phyloP scores from a whole-genome alignment of 306 rosid species.

The Glycyrrhiza uralensis region DNA sequence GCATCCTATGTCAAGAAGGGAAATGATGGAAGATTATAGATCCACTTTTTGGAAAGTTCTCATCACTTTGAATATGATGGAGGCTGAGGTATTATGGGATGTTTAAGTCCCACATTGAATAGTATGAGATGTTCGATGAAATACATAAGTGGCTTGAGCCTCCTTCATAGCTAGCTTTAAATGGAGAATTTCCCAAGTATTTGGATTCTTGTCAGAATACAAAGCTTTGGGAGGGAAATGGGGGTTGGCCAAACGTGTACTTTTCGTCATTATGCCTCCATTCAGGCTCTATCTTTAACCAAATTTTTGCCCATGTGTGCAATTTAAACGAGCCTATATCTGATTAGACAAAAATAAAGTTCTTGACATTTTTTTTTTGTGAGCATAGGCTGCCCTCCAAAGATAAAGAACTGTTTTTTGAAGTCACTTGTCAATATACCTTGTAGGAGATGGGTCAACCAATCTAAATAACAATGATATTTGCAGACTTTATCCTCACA shows the following conservation, averaged over 20 bases:
- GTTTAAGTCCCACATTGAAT: too few relatives aligned
- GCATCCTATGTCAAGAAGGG: conserved; percentile 4
- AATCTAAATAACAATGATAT: not conserved
- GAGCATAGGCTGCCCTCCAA: not conserved
- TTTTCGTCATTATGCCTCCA: not conserved
- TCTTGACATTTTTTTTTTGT: not conserved
- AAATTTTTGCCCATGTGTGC: not conserved
- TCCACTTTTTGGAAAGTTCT: not conserved
- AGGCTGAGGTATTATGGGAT: too few relatives aligned
- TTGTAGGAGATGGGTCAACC: not conserved
- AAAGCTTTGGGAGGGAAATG: not conserved
- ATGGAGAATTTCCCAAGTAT: too few relatives aligned
- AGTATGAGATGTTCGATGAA: too few relatives aligned
- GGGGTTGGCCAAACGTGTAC: not conserved
- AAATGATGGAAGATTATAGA: not conserved
- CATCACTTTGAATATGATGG: not conserved
- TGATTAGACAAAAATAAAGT: not conserved
- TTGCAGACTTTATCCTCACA: not conserved
- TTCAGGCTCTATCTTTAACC: not conserved
- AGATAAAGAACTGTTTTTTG: not conserved
- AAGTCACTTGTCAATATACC: not conserved
- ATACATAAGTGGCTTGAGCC: too few relatives aligned
- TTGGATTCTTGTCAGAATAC: too few relatives aligned
- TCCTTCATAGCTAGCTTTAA: too few relatives aligned
- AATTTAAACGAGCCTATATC: not conserved